A percentile compares a stretch with the other conserved stretches of the same genome.
phyloP scores from a whole-genome alignment of 2,329 filamentous ascomycete genomes.

The Colletotrichum sp. region DNA sequence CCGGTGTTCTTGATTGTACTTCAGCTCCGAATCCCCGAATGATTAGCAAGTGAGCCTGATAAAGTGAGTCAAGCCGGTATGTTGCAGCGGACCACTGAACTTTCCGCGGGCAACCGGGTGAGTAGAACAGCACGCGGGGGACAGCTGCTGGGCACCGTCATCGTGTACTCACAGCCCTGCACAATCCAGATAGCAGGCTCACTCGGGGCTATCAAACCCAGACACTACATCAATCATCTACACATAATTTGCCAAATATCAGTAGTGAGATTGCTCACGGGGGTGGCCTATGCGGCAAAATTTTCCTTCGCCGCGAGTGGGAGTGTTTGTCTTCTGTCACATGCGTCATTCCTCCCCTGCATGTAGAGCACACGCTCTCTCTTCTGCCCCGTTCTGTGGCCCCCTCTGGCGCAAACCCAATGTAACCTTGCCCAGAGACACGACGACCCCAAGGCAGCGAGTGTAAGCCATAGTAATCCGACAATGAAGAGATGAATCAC shows the following conservation, averaged over 20 bases:
- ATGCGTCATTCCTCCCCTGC: conserved; percentile 5
- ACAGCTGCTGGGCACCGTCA: neutral
- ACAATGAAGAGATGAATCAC: neutral
- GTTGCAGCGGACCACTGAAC: neutral
- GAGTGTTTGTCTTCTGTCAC: neutral
- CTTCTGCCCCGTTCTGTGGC: neutral
- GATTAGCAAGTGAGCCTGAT: neutral
- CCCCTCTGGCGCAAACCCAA: neutral
- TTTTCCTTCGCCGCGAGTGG: neutral
- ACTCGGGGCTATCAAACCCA: neutral
- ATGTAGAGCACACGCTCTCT: neutral
- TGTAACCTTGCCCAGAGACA: neutral
- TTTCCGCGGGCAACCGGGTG: neutral
- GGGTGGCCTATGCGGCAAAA: neutral
- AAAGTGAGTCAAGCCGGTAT: too few relatives aligned
- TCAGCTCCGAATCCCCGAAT: neutral
- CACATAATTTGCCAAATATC: neutral
- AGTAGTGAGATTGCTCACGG: neutral
- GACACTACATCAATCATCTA: neutral
- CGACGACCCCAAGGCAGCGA: neutral
- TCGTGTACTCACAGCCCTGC: neutral
- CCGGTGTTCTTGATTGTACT: neutral
- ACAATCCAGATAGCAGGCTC: neutral
- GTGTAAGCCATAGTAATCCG: neutral
- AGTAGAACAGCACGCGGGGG: neutral